Evolutionary conservation across 345 rosid species (phyloP).

Genomic region (Erucastrum elatum): DNA sequence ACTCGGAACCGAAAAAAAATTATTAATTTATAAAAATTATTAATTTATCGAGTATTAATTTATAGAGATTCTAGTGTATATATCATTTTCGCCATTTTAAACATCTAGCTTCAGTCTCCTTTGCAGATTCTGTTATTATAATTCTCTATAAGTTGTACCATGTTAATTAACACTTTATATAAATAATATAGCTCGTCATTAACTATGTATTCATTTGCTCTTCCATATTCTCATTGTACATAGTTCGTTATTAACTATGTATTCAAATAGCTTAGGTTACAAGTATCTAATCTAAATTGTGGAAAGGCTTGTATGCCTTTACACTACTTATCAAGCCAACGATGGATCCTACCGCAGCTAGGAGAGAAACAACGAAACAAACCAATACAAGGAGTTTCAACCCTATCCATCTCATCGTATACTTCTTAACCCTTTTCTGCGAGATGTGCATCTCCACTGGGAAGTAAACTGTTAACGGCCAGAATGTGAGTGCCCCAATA

Average conservation of each 20-base stretch:
- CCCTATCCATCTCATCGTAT: conserved; percentile 64
- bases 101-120: background rate
- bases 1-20: no score
- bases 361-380: conserved; percentile 57
- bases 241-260: background rate
- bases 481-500: conserved; percentile 71
- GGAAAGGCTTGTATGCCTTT: conserved; percentile 70
- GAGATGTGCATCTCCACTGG: conserved; percentile 86
- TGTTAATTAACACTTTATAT: background rate
- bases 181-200: background rate
- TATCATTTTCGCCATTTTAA: no score
- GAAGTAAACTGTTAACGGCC: conserved; percentile 87
- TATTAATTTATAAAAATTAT: no score
- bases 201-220: background rate
- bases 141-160: background rate
- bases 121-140: background rate
- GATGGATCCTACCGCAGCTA: conserved; percentile 71
- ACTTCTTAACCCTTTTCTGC: conserved; percentile 48
- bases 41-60: no score
- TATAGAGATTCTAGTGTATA: no score
- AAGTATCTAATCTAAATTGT: conserved; percentile 12
- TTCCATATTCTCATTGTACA: background rate
- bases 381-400: conserved; percentile 54
- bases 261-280: background rate
- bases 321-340: conserved; percentile 58